These are phyloP conservation scores for Pseudocercospora vitis DNA, from an alignment of 2,329 filamentous ascomycete species.

Conservation along the genomic window DNA sequence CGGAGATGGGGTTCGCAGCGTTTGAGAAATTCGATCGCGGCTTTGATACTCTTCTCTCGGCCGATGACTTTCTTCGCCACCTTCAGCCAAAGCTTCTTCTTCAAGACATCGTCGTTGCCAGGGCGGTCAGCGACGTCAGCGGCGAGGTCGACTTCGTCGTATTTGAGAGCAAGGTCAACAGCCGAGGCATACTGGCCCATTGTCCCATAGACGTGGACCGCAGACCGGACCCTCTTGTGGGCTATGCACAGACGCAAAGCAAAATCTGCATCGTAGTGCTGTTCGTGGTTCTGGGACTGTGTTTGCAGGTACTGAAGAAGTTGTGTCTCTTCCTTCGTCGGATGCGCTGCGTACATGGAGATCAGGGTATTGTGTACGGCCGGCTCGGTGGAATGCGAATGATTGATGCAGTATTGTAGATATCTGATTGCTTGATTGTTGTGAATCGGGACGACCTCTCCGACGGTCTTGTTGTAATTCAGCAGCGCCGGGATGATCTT, in stretches of 20 bases:
- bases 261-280: slow-evolving; percentile 91
- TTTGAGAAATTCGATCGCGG: slow-evolving; percentile 87
- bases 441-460: slow-evolving; percentile 62
- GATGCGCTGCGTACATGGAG: slow-evolving; percentile 88
- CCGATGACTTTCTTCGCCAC: slow-evolving; percentile 93
- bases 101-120: slow-evolving; percentile 69
- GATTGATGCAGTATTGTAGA: slow-evolving; percentile 87
- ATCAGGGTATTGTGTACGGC: slow-evolving; percentile 97
- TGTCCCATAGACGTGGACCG: slow-evolving; percentile 93
- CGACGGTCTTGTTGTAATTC: slow-evolving; percentile 77
- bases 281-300: slow-evolving; percentile 72
- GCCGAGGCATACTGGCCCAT: slow-evolving; percentile 95
- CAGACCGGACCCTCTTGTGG: slow-evolving; percentile 86
- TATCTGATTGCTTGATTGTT: slow-evolving; percentile 90
- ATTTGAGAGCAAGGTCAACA: slow-evolving; percentile 86
- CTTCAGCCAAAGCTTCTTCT: slow-evolving; percentile 93
- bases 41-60: slow-evolving; percentile 77
- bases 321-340: slow-evolving; percentile 78
- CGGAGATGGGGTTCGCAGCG: slow-evolving; percentile 79
- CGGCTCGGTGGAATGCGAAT: slow-evolving; percentile 74
- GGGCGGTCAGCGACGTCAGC: slow-evolving; percentile 85
- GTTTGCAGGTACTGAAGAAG: slow-evolving; percentile 86
- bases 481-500: slow-evolving; percentile 90
- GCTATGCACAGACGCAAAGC: slow-evolving; percentile 93
- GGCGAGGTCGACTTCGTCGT: slow-evolving; percentile 86